Conservation (phyloP, 768 basidiomycete species). For the Rubroboletus satanas region DNA sequence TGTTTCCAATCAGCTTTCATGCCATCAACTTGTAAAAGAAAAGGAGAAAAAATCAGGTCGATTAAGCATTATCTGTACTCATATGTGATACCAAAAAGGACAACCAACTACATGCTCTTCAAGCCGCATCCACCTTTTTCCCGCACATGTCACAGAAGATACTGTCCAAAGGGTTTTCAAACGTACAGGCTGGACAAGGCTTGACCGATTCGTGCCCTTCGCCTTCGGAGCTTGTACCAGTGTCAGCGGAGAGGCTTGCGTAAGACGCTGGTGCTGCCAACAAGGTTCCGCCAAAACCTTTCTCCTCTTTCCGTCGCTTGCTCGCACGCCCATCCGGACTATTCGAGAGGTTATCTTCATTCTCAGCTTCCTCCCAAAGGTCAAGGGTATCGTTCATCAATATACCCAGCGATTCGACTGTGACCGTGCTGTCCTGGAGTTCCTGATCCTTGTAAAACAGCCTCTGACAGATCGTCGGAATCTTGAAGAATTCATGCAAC, state of each 20-base stretch:
- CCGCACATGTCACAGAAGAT: constrained; percentile 46
- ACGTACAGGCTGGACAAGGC: constrained; percentile 57
- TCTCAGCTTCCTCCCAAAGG: constrained; percentile 59
- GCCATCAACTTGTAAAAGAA: constrained; percentile 19
- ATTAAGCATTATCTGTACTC: constrained; percentile 36
- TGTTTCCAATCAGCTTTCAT: constrained; percentile 13
- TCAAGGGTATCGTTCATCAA: constrained; percentile 64
- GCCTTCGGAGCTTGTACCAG: constrained; percentile 34
- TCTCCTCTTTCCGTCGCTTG: constrained; percentile 51
- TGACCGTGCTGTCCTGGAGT: constrained; percentile 55
- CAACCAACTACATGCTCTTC: constrained; percentile 14
- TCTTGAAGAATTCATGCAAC: constrained; percentile 58
- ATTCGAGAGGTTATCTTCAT: constrained; percentile 51
- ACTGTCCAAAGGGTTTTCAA: constrained; percentile 44
- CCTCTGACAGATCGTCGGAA: constrained; percentile 76
- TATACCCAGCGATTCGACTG: constrained; percentile 51
- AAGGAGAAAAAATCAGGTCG: constrained; percentile 16
- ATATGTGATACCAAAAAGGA: constrained; percentile 30
- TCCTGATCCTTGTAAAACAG: constrained; percentile 61
- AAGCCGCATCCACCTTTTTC: constrained; percentile 25
- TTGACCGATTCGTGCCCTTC: constrained; percentile 32
- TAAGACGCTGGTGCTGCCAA: constrained; percentile 43
- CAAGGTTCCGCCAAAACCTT: constrained; percentile 72
- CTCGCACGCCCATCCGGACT: constrained; percentile 41
- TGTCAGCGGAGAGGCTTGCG: constrained; percentile 29